Evolutionary conservation across 1,284 basidiomycete genomes (phyloP), one percentile per base, ranked within the genome.

Genomic region (Puccinia novopanici): DNA sequence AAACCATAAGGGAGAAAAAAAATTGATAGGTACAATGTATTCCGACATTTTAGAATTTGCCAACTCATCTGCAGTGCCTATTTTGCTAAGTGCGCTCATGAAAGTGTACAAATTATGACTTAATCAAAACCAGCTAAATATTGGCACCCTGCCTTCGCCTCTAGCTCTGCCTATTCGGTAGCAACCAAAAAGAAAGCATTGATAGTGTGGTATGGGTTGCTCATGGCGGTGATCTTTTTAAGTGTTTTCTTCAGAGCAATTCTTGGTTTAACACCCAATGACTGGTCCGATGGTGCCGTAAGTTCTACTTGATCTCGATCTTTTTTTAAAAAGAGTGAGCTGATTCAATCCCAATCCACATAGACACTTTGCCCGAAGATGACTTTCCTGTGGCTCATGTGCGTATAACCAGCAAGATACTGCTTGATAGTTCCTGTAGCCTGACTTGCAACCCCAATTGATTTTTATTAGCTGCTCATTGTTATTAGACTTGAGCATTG

Each of bases 1-100:
- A 8, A 54, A 72, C 24, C 24, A 52, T 54, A 54, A n/a, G 42
- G 45, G n/a, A n/a, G 67, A 12, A 72, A 72, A 1, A 22, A 17
- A 54, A 37, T 72, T 72, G 6, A 24, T 10, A 24, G 40, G 27
- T 50, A n/a, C n/a, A n/a, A n/a, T 48, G 22, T 15, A 30, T 67
- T 67, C 22, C 45, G 75, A 13, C n/a, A 22, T 54, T 71, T 37
- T n/a, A 80, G 77, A 27, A 30, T 80, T 40, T 80, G 77, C 50
- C 77, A 80, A 61, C 77, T 80, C 48, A 80, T 80, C 55, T 80
- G 77, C 59, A 80, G 77, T 48, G 77, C 77, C 22, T 80, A 80
- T 65, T 80, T 80, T 80, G 77, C 77, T 37, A 73, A 72, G 77
- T 80, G 40, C 42, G 67, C 65, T 34, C 10, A 48, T n/a, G n/a